phyloP scores from a whole-genome alignment of 1,284 basidiomycete species.

The Abortiporus biennis region DNA sequence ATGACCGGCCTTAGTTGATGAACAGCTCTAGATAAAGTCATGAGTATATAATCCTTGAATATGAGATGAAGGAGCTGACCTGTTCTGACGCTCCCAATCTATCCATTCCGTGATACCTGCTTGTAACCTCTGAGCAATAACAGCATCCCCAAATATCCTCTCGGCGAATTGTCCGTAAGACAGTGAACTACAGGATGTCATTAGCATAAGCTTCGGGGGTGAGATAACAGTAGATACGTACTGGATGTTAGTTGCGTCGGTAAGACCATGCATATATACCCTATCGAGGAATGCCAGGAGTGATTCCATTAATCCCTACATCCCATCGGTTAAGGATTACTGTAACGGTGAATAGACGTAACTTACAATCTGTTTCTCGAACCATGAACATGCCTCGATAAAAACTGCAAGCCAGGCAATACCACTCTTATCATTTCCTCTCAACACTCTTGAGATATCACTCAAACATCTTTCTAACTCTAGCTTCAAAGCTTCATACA shows the following conservation, averaged over 20 bases:
- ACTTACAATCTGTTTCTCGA: conserved; percentile 56
- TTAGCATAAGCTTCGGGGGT: background rate
- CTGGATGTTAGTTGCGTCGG: conserved; percentile 34
- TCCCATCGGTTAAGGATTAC: background rate
- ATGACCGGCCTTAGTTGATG: conserved; percentile 34
- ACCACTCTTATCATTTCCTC: conserved; percentile 17
- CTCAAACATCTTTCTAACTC: conserved; percentile 48
- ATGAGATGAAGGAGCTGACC: conserved; percentile 21
- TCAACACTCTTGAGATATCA: conserved; percentile 32
- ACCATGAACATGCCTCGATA: conserved; percentile 52
- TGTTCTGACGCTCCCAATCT: conserved; percentile 44
- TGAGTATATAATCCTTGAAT: background rate
- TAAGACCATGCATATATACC: conserved; percentile 38
- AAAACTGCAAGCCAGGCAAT: conserved; percentile 49
- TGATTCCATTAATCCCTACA: conserved; percentile 46
- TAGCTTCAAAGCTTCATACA: conserved; percentile 46
- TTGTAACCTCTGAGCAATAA: conserved; percentile 39
- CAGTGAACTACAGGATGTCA: conserved; percentile 34
- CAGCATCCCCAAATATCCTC: conserved; percentile 43
- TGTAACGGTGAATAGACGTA: background rate
- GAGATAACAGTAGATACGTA: conserved; percentile 18
- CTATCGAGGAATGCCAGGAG: conserved; percentile 62
- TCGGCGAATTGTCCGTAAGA: conserved; percentile 45
- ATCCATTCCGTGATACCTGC: conserved; percentile 52
- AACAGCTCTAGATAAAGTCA: conserved; percentile 15